Conservation (phyloP, 148 eudicot species). For the Agrostemma githago region DNA sequence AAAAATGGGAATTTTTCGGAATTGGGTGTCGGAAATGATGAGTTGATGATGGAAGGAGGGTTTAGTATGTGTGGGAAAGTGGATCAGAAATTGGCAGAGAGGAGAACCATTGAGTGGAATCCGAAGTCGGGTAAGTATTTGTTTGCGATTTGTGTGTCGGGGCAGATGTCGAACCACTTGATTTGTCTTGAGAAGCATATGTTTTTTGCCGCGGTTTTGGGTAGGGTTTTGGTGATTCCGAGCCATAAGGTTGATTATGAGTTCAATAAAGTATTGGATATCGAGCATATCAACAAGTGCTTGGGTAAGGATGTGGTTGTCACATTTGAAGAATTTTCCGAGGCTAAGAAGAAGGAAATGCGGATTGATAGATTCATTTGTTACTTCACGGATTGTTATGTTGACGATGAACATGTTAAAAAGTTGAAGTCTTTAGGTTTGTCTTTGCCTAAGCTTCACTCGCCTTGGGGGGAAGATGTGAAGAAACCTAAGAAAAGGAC, state of each 20-base stretch:
- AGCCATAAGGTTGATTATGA: constrained; percentile 83
- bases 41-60: constrained; percentile 30
- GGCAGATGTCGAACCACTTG: constrained; percentile 96
- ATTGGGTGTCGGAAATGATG: constrained; percentile 35
- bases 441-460: constrained; percentile 64
- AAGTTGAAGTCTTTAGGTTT: constrained; percentile 81
- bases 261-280: constrained; percentile 61
- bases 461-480: constrained; percentile 90
- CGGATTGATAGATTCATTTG: constrained; percentile 75
- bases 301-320: constrained; percentile 82
- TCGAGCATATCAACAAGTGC: constrained; percentile 85
- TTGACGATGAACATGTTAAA: constrained; percentile 79
- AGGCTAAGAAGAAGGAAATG: constrained; percentile 56
- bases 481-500: constrained; percentile 70
- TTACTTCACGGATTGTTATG: constrained; percentile 71
- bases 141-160: constrained; percentile 77
- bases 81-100: constrained; percentile 44
- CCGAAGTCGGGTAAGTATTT: constrained; percentile 62
- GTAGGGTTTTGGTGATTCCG: constrained; percentile 74
- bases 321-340: constrained; percentile 71
- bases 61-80: constrained; percentile 50
- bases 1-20: constrained; percentile 34
- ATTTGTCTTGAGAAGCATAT: constrained; percentile 97
- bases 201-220: constrained; percentile 89
- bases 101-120: constrained; percentile 84